Evolutionary conservation across 1,139 yeast genomes (phyloP).

Genomic region (Schwanniomyces etchellsii): DNA sequence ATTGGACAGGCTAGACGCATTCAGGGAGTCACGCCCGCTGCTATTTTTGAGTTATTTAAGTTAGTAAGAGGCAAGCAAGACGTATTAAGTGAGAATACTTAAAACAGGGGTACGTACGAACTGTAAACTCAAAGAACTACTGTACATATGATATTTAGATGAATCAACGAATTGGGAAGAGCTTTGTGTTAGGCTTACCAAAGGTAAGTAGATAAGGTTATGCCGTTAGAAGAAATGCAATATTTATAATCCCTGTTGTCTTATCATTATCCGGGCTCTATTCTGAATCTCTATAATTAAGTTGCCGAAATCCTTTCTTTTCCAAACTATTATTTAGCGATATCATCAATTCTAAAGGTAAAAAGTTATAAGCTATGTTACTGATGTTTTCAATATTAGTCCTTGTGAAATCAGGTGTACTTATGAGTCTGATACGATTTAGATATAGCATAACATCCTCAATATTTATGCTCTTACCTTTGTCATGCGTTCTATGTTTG

Average conservation of each 20-base stretch:
- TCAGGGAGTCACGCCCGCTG: constrained; percentile 91
- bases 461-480: constrained; percentile 20
- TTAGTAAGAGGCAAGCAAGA: constrained; percentile 34
- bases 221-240: too few relatives aligned
- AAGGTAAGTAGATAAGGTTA: too few relatives aligned
- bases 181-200: too few relatives aligned
- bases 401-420: constrained; percentile 10
- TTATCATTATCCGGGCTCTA: too few relatives aligned
- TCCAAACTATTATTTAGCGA: constrained; percentile 28
- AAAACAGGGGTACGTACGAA: too few relatives aligned
- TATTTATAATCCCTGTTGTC: too few relatives aligned
- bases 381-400: constrained; percentile 16
- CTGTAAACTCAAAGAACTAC: too few relatives aligned
- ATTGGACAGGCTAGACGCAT: constrained; percentile 93
- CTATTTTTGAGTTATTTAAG: constrained; percentile 61
- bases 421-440: constrained; percentile 25
- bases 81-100: too few relatives aligned
- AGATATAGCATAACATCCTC: constrained; percentile 32
- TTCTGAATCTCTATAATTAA: not conserved
- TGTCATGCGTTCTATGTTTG: constrained; percentile 22
- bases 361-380: constrained; percentile 26
- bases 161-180: too few relatives aligned
- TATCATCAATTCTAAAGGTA: constrained; percentile 34
- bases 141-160: constrained; percentile 7
- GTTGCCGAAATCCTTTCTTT: not conserved